Conservation (phyloP, 192 early-diverging fungal genomes). For the Haplosporangium gracile region DNA sequence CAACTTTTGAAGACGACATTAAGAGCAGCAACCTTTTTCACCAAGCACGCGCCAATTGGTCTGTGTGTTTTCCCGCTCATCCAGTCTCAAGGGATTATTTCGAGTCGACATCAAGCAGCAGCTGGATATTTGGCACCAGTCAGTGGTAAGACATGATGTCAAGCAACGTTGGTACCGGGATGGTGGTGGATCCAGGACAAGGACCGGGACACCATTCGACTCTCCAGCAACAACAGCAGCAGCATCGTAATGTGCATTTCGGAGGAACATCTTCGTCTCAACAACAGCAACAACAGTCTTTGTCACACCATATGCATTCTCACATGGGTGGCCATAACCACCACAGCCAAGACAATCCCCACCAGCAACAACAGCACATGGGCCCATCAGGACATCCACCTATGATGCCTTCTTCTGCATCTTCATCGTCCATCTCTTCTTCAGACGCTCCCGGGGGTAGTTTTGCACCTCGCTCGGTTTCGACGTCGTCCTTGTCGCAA, state of each 20-base stretch:
- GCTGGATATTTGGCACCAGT: neutral
- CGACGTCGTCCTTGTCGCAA: conserved; percentile 4
- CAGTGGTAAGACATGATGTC: conserved; percentile 12
- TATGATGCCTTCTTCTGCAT: conserved; percentile 9
- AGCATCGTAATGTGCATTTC: conserved; percentile 44
- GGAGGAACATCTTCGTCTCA: conserved; percentile 20
- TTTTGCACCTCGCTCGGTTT: conserved; percentile 2
- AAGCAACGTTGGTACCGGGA: conserved; percentile 31
- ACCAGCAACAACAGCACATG: conserved; percentile 28
- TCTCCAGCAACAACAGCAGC: neutral
- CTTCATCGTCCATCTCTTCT: neutral
- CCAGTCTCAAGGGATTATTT: neutral
- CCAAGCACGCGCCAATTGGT: too few species aligned
- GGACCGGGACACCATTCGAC: neutral
- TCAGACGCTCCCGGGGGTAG: neutral
- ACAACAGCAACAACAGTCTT: conserved; percentile 4
- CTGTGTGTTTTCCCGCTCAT: too few species aligned
- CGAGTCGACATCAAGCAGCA: neutral
- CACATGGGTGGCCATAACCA: neutral
- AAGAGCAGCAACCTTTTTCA: neutral
- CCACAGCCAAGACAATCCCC: conserved; percentile 11
- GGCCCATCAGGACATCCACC: conserved; percentile 13
- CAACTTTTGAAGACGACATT: neutral
- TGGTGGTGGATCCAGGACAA: conserved; percentile 3
- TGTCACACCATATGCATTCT: conserved; percentile 5